phyloP scores from a whole-genome alignment of 2,329 filamentous ascomycete genomes.

The Beauveria pseudobassiana region DNA sequence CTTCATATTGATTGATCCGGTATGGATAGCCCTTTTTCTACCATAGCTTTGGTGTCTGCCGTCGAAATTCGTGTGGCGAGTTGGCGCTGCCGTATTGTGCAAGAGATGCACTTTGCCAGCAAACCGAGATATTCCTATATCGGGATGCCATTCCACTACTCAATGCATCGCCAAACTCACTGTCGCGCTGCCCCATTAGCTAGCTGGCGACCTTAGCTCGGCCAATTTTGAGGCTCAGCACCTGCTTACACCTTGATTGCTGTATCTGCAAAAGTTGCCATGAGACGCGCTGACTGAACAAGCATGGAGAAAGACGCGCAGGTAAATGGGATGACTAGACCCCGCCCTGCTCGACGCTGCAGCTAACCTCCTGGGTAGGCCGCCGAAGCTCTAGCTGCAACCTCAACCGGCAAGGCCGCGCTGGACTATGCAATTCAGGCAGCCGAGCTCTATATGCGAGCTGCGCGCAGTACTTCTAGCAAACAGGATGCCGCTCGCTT shows the following conservation, averaged over 20 bases:
- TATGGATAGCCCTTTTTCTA: too few relatives aligned
- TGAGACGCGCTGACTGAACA: slow-evolving; percentile 4
- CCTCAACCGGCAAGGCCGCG: slow-evolving; percentile 44
- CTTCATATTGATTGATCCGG: neutral
- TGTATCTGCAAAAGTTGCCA: slow-evolving; percentile 1
- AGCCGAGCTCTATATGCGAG: slow-evolving; percentile 75
- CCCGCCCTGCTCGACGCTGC: neutral
- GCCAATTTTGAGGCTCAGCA: neutral
- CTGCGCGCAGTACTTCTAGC: slow-evolving; percentile 53
- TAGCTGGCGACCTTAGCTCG: neutral
- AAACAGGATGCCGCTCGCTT: slow-evolving; percentile 60
- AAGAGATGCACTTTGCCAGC: neutral
- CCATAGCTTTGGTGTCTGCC: neutral
- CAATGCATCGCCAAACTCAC: neutral
- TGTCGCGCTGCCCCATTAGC: neutral
- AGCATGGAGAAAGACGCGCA: slow-evolving; percentile 32
- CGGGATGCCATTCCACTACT: slow-evolving; percentile 2
- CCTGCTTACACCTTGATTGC: neutral
- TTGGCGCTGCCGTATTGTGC: neutral
- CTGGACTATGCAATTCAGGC: slow-evolving; percentile 69
- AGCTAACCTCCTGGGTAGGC: slow-evolving; percentile 19
- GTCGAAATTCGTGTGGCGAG: neutral
- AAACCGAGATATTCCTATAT: slow-evolving; percentile 12
- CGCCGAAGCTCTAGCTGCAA: slow-evolving; percentile 30
- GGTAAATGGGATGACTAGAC: slow-evolving; percentile 18